Evolutionary conservation across 306 rosid genomes (phyloP), one percentile per base, ranked within the genome.

Genomic region (Arachis hypogaea): DNA sequence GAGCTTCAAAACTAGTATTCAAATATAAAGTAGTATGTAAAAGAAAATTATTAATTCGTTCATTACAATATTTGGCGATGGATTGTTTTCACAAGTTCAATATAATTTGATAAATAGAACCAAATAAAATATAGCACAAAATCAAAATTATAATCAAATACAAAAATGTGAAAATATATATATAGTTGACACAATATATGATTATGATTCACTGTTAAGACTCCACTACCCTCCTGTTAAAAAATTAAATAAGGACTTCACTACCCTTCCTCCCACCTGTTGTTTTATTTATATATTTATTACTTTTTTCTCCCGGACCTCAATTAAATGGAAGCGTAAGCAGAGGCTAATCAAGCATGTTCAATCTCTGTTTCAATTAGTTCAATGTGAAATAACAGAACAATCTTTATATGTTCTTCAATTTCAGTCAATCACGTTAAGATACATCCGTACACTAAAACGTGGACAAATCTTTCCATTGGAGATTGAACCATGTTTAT

Each of bases 341-440:
- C 49, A 36, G 14, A 50, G 43, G 42, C 1, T 16, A 43, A 52
- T 30, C 38, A 5, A 68, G 22, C 63, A 68, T 38, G 38, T 68
- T 42, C 30, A 77, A 66, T 40, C 61, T 29, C 73, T 47, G 18
- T 14, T 65, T 63, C 77, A 69, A 73, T 36, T 18, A n/a, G 52
- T 65, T 50, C 80, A 59, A 29, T 52, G 56, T 45, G 54, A 59
- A 78, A 57, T 30, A 61, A 40, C 63, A 66, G 74, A 69, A 16
- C 41, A 62, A 61, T 38, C 60, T 71, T 81, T 71, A 85, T 71
- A 29, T 44, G 78, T 74, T 51, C 47, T 33, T 33, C 38, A 33
- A 33, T 33, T 33, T 33, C 38, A 2, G 38, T 33, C 38, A 33
- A 33, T 33, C 38, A 33, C 38, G 38, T 33, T 33, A 33, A 33